A percentile compares a stretch with the other conserved stretches of the same genome.
phyloP scores from a whole-genome alignment of 2,329 filamentous ascomycete species.

The Chaetomiaceae sp. region DNA sequence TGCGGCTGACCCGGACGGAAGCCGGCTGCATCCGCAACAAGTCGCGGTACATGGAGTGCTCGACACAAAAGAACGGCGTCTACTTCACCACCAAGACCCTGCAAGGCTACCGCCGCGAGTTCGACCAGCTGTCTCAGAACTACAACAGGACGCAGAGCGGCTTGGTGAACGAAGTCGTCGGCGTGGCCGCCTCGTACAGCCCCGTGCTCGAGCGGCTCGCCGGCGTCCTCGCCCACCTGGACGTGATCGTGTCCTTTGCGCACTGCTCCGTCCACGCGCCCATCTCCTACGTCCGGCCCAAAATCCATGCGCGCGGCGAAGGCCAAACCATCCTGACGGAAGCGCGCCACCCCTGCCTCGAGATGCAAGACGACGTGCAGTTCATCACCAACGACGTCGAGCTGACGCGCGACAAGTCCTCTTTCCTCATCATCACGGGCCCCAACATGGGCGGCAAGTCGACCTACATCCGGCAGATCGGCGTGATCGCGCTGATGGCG shows the following conservation, averaged over 20 bases:
- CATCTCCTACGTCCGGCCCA: constrained; percentile 84
- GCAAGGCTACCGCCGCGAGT: constrained; percentile 77
- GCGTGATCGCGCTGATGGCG: constrained; percentile 94
- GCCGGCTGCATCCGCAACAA: constrained; percentile 92
- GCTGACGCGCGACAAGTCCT: constrained; percentile 70
- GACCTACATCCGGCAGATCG: constrained; percentile 96
- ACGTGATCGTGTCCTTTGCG: constrained; percentile 91
- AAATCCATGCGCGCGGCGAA: constrained; percentile 80
- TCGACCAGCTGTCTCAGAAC: constrained; percentile 88
- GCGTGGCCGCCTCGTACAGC: constrained; percentile 89
- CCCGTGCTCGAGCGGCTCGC: constrained; percentile 88
- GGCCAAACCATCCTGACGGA: constrained; percentile 89
- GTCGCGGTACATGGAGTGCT: constrained; percentile 84
- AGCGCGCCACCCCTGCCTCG: constrained; percentile 93
- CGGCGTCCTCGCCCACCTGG: constrained; percentile 82
- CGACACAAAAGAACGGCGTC: constrained; percentile 97
- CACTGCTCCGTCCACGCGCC: constrained; percentile 92
- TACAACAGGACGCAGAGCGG: constrained; percentile 94
- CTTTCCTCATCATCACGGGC: constrained; percentile 94
- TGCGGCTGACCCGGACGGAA: constrained; percentile 86
- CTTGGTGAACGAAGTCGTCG: constrained; percentile 86
- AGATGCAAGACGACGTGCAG: constrained; percentile 96
- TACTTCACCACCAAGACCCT: constrained; percentile 90
- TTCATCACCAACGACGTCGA: constrained; percentile 98
- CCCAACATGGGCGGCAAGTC: constrained; percentile 99